phyloP scores from a whole-genome alignment of 2,329 filamentous ascomycete species.

The Akanthomyces lecanii region DNA sequence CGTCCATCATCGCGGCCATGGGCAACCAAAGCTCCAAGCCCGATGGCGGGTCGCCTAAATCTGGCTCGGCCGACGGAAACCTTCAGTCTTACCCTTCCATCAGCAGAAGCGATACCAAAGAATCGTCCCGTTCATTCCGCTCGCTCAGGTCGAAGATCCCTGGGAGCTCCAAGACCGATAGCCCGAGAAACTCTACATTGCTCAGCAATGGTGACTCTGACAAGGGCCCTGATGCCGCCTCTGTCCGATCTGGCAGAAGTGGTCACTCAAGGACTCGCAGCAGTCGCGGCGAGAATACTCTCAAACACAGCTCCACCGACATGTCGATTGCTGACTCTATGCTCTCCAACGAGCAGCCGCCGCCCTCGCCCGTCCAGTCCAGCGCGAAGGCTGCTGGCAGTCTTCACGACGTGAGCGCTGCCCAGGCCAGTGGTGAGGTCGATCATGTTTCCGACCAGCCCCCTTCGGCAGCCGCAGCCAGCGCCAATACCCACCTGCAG shows the following conservation, averaged over 20 bases:
- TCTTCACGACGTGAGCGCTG: conserved; percentile 73
- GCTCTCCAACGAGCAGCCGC: conserved; percentile 52
- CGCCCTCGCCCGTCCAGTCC: conserved; percentile 84
- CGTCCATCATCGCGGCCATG: conserved; percentile 44
- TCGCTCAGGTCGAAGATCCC: conserved; percentile 87
- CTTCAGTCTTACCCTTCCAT: conserved; percentile 89
- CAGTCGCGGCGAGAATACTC: conserved; percentile 42
- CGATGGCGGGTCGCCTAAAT: conserved; percentile 44
- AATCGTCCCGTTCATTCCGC: conserved; percentile 82
- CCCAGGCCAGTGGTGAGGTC: conserved; percentile 83
- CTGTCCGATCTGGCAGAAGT: conserved; percentile 67
- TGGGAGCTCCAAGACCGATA: conserved; percentile 67
- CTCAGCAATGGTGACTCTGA: conserved; percentile 63
- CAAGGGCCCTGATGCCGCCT: conserved; percentile 64
- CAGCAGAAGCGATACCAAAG: conserved; percentile 86
- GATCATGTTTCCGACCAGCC: conserved; percentile 91
- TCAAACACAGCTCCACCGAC: conserved; percentile 40
- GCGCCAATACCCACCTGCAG: conserved; percentile 54
- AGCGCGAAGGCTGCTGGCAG: conserved; percentile 58
- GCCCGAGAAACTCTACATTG: conserved; percentile 71
- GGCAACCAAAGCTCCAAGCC: conserved; percentile 71
- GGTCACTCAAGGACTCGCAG: conserved; percentile 47
- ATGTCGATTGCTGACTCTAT: conserved; percentile 40
- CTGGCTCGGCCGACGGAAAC: conserved; percentile 38
- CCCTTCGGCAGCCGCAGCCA: conserved; percentile 59